Evolutionary conservation across 1,139 yeast species (phyloP), one percentile per base, ranked within the genome.

Genomic region (Candida sp.): DNA sequence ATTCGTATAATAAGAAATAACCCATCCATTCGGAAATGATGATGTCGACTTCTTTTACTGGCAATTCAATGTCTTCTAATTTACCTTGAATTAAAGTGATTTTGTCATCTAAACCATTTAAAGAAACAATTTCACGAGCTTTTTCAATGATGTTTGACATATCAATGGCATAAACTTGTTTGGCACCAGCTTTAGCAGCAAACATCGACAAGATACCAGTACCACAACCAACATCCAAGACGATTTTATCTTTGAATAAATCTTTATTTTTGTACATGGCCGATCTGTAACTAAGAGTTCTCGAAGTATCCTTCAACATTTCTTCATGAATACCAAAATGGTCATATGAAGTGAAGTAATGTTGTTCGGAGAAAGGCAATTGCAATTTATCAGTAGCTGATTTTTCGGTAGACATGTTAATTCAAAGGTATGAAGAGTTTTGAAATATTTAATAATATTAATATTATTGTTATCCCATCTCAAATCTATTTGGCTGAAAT

Each of bases 21-120:
- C 99, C 99, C 99, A 95, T 95, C 99, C 99, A 95, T 70, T 95
- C 99, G 50, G 95, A 84, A 48, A 95, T 86, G 55, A 95, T 95
- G 55, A 95, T 93, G 64, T 95, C 99, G 41, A 95, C 99, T 60
- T 86, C 47, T 45, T 73, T 65, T 42, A 73, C 79, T 38, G 99
- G 99, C 56, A 95, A 74, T 46, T 70, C 79, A 46, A 93, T 91
- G 60, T 95, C 99, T 70, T 95, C 99, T 69, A 95, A 77, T 65
- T 95, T 95, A 41, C 99, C 99, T 66, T 87, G 87, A 46, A 93
- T 69, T 48, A 91, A 72, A 35, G 98, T 91, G 62, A 95, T 90
- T 61, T 87, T 87, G 67, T 90, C 96, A 39, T 80, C 74, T 50
- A 87, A 81, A 3, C 98, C 98, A 60, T 95, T 95, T 54, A 87